Percentiles rank a stretch among this genome's conserved stretches.
These are phyloP conservation scores for Hymenoscyphus fraxineus DNA, from an alignment of 2,329 filamentous ascomycete species.

Conservation along the genomic window DNA sequence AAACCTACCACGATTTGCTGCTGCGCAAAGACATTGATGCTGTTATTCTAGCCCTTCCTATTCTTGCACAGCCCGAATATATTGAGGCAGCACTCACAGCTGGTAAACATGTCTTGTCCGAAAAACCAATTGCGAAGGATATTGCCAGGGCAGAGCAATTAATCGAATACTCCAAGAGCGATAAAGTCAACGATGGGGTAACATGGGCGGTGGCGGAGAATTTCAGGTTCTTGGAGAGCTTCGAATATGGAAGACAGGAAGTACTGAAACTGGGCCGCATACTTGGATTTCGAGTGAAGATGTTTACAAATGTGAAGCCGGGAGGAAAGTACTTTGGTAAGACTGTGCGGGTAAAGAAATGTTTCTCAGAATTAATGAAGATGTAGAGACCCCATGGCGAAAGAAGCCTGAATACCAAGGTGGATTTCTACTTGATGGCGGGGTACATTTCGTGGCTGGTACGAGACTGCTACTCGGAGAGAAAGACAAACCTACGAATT, in stretches of 20 bases:
- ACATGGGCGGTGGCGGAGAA: conserved; percentile 68
- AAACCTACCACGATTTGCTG: conserved; percentile 42
- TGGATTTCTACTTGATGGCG: conserved; percentile 72
- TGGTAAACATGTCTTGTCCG: conserved; percentile 52
- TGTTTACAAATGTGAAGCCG: conserved; percentile 42
- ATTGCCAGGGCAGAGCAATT: conserved; percentile 46
- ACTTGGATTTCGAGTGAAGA: conserved; percentile 49
- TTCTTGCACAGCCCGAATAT: conserved; percentile 45
- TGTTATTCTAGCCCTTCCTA: conserved; percentile 45
- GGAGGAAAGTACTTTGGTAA: conserved; percentile 45
- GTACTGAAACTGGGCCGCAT: conserved; percentile 51
- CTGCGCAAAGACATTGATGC: conserved; percentile 34
- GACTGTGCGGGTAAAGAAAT: neutral
- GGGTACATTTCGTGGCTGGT: conserved; percentile 67
- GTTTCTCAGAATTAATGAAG: conserved; percentile 8
- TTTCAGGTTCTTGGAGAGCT: conserved; percentile 59
- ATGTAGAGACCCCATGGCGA: conserved; percentile 55
- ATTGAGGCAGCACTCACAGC: conserved; percentile 47
- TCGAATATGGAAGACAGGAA: conserved; percentile 48
- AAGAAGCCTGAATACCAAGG: conserved; percentile 68
- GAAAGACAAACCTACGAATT: conserved; percentile 22
- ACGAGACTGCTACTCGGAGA: conserved; percentile 55
- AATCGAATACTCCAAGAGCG: conserved; percentile 42
- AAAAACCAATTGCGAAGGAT: conserved; percentile 52
- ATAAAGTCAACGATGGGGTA: conserved; percentile 35